Percentiles rank a stretch among this genome's conserved stretches.
Conservation (phyloP, 1,139 yeast species). For the Ogataea hybrid region DNA sequence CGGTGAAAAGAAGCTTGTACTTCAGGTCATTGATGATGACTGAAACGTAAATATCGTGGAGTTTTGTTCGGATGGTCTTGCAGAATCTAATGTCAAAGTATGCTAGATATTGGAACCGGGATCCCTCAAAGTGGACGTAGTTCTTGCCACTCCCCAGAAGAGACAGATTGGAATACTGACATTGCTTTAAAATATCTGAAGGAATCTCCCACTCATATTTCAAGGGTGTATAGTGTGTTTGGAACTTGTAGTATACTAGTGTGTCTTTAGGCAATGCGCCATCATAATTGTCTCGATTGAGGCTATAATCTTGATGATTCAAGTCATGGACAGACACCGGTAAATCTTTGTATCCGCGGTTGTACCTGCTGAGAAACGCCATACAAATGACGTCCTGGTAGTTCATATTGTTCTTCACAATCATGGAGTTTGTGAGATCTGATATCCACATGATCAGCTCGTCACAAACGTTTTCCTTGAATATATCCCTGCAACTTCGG, state of each 20-base stretch:
- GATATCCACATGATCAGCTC: conserved; percentile 66
- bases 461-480: conserved; percentile 80
- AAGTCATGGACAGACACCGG: conserved; percentile 19
- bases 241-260: conserved; percentile 18
- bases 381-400: conserved; percentile 54
- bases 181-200: conserved; percentile 40
- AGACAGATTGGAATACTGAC: conserved; percentile 41
- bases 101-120: conserved; percentile 75
- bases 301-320: conserved; percentile 3
- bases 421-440: conserved; percentile 55
- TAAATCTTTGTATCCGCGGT: conserved; percentile 37
- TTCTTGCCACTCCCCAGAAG: conserved; percentile 5
- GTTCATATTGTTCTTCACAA: conserved; percentile 48
- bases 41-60: conserved; percentile 70
- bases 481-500: conserved; percentile 63
- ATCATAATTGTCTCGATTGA: conserved; percentile 15
- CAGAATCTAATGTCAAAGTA: conserved; percentile 71
- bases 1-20: conserved; percentile 61
- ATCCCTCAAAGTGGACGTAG: conserved; percentile 45
- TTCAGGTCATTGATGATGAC: conserved; percentile 65
- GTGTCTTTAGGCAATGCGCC: conserved; percentile 20
- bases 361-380: conserved; percentile 55
- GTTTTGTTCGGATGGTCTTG: conserved; percentile 57
- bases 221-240: conserved; percentile 20
- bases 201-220: conserved; percentile 44